phyloP scores from a whole-genome alignment of 2,329 filamentous ascomycete species.

The Fusarium globosum region DNA sequence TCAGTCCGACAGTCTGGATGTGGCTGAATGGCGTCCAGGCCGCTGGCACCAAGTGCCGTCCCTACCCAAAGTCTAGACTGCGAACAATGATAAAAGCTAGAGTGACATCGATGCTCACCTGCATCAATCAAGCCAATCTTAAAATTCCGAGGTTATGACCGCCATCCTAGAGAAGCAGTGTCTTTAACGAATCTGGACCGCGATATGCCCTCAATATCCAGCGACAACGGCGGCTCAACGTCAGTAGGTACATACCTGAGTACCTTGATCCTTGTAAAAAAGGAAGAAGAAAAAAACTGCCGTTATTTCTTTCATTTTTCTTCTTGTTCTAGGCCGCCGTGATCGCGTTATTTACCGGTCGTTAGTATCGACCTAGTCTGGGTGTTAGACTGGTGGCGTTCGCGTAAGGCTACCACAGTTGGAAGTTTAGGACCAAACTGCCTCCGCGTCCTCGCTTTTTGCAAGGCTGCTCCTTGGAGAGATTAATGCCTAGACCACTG shows the following conservation, averaged over 20 bases:
- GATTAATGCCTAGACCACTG: constrained; percentile 25
- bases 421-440: constrained; percentile 3
- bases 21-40: constrained; percentile 27
- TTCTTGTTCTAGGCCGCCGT: constrained; percentile 35
- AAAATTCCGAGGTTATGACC: not conserved
- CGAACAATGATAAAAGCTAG: constrained; percentile 9
- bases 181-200: constrained; percentile 13
- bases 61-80: constrained; percentile 1
- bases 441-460: constrained; percentile 8
- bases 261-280: not conserved
- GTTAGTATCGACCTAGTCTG: constrained; percentile 19
- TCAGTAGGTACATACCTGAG: not conserved
- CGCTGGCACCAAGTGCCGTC: constrained; percentile 23
- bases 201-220: not conserved
- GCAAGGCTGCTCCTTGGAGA: constrained; percentile 40
- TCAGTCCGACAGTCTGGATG: constrained; percentile 30
- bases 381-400: constrained; percentile 33
- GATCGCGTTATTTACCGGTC: constrained; percentile 26
- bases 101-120: constrained; percentile 3
- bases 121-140: constrained; percentile 8
- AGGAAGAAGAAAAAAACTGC: not conserved
- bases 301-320: constrained; percentile 7
- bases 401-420: constrained; percentile 30
- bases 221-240: constrained; percentile 11
- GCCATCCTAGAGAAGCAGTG: not conserved